Evolutionary conservation across 2,329 filamentous ascomycete species (phyloP), one percentile per base, ranked within the genome.

Genomic region (Microcyclosporella mali): DNA sequence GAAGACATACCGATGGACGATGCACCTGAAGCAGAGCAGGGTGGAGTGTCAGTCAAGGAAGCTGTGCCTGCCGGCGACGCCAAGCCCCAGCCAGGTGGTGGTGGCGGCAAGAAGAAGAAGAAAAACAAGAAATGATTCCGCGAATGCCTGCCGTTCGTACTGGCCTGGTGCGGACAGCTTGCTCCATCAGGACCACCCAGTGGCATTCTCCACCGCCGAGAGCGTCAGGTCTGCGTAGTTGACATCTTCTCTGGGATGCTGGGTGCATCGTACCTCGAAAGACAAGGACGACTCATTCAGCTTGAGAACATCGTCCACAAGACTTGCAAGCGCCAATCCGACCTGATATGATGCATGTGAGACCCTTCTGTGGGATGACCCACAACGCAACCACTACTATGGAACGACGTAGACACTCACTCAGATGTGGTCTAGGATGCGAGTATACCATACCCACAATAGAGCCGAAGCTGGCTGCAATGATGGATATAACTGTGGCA

Each of bases 21-120:
- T 35, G 54, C 46, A 36, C 34, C 53, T 18, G 38, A 45, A 19
- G 52, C 60, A 49, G 59, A 57, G 3, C 41, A 48, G 11, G 58
- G 55, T 14, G 52, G 39, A 21, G 45, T 40, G 39, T 28, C 41
- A 7, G 45, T 41, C 12, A 43, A 52, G 17, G 35, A 40, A 28
- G 41, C 36, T 15, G 18, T 43, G 21, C 40, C 41, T 8, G 32
- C 48, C 33, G 43, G 37, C 33, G 53, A 53, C 17, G 19, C 42
- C 12, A 54, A 55, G 35, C 33, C 51, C 17, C 51, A 49, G 34
- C 44, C 41, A 35, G 47, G 43, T 25, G 48, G 57, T 11, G 67
- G 65, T 6, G 67, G 64, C 14, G 62, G 61, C 31, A 72, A 72
- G 60, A 73, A 72, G 60, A 73, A 72, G 54, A 72, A 72, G 43